Conservation (phyloP, 176 grass and related monocot species). For the Pontederia paniculata region DNA sequence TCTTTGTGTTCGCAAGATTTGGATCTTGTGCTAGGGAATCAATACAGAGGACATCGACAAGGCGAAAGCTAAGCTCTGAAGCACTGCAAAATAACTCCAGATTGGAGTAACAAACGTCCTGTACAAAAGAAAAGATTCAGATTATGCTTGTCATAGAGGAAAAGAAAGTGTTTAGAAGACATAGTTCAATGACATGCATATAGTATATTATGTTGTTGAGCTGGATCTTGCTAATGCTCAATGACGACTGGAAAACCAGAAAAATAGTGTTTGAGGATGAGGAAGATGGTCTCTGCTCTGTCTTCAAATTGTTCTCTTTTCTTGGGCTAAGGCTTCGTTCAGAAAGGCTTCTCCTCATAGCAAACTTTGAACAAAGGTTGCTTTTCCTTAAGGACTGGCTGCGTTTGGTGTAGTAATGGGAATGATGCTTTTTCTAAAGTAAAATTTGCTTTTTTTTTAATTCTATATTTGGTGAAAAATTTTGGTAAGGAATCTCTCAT, state of each 20-base stretch:
- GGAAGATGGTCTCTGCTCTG: conserved; percentile 78
- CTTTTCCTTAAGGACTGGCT: too few relatives aligned
- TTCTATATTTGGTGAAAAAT: too few relatives aligned
- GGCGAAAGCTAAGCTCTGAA: conserved; percentile 4
- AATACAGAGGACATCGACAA: background rate
- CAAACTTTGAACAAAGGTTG: too few relatives aligned
- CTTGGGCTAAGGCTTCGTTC: too few relatives aligned
- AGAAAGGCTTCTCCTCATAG: too few relatives aligned
- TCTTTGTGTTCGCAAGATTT: background rate
- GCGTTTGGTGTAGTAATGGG: too few relatives aligned
- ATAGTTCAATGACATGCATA: too few relatives aligned
- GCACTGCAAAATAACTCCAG: background rate
- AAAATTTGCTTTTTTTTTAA: too few relatives aligned
- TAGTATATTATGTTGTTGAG: conserved; percentile 36
- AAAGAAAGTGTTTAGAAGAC: too few relatives aligned
- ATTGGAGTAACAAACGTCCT: background rate
- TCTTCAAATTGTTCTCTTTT: conserved; percentile 98
- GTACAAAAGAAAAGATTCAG: background rate
- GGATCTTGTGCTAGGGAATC: background rate
- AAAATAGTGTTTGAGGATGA: conserved; percentile 88
- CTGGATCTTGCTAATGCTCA: conserved; percentile 93
- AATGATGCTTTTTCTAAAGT: too few relatives aligned
- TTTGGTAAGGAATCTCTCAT: too few relatives aligned
- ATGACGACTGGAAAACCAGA: conserved; percentile 76
- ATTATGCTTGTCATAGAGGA: background rate